phyloP scores from a whole-genome alignment of 805 yeast genomes.

The Candida nemodendra region DNA sequence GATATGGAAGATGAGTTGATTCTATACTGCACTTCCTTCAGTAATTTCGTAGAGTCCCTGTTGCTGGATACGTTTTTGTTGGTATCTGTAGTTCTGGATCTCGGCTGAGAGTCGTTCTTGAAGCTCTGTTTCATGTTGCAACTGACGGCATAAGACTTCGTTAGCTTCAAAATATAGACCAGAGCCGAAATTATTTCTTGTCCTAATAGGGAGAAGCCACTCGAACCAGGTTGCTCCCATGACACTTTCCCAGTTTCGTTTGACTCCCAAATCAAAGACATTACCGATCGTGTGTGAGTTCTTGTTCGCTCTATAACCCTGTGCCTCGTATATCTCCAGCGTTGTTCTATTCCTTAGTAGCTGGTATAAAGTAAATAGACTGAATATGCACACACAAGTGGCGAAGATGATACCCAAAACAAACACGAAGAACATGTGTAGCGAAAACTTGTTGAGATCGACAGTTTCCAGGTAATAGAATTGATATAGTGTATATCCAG shows the following conservation, averaged over 20 bases:
- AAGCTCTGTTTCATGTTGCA: conserved; percentile 40
- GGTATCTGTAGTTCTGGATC: conserved; percentile 28
- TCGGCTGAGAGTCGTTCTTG: conserved; percentile 47
- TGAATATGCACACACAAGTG: conserved; percentile 57
- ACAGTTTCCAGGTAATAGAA: conserved; percentile 41
- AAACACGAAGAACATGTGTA: conserved; percentile 61
- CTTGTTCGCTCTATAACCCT: conserved; percentile 45
- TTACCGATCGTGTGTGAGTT: conserved; percentile 52
- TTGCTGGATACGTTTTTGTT: conserved; percentile 24
- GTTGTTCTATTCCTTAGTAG: conserved; percentile 71
- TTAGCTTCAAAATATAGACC: conserved; percentile 56
- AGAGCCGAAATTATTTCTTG: conserved; percentile 25
- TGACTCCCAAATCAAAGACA: conserved; percentile 70
- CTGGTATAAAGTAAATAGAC: conserved; percentile 57
- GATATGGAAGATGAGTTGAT: too few relatives aligned
- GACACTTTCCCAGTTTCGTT: conserved; percentile 60
- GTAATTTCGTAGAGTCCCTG: conserved; percentile 13
- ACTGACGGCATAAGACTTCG: conserved; percentile 39
- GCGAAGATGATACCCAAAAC: conserved; percentile 52
- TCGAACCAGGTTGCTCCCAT: conserved; percentile 69
- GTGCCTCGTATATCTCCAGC: conserved; percentile 65
- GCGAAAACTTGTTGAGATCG: conserved; percentile 41
- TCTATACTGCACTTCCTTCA: too few relatives aligned
- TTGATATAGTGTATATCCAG: conserved; percentile 43
- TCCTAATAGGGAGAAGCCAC: conserved; percentile 67